Conservation (phyloP, 2,329 filamentous ascomycete species). For the Fusarium illudens region DNA sequence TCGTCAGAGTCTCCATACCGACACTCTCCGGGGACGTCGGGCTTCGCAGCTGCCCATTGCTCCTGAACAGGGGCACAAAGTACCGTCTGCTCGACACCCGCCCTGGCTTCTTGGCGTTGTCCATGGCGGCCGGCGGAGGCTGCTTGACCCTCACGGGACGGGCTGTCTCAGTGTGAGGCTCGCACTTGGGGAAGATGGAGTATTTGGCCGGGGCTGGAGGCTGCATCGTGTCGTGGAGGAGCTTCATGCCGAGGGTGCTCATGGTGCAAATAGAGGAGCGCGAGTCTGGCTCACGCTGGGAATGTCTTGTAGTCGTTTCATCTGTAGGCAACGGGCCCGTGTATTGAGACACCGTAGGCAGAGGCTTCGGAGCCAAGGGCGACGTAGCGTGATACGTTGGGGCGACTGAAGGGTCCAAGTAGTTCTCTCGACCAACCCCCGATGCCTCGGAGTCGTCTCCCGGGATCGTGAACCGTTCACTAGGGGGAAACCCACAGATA, state of each 20-base stretch:
- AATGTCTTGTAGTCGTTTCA: neutral
- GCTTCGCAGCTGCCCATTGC: constrained; percentile 20
- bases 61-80: constrained; percentile 32
- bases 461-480: constrained; percentile 8
- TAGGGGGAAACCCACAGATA: neutral
- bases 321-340: neutral
- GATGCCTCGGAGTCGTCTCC: constrained; percentile 27
- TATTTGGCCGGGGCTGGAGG: constrained; percentile 14
- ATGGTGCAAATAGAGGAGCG: constrained; percentile 27
- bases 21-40: constrained; percentile 20
- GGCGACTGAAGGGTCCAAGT: neutral
- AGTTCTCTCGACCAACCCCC: constrained; percentile 10
- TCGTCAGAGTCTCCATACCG: constrained; percentile 10
- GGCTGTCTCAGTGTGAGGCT: neutral
- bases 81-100: constrained; percentile 20
- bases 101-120: neutral
- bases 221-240: constrained; percentile 35
- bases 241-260: constrained; percentile 36
- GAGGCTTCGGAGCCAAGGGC: neutral
- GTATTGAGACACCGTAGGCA: neutral
- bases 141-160: neutral
- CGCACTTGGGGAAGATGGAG: neutral
- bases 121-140: neutral
- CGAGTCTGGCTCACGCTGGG: neutral
- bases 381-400: neutral